Conservation (phyloP, 169 alveolate genomes). For the Plasmodium gaboni region DNA sequence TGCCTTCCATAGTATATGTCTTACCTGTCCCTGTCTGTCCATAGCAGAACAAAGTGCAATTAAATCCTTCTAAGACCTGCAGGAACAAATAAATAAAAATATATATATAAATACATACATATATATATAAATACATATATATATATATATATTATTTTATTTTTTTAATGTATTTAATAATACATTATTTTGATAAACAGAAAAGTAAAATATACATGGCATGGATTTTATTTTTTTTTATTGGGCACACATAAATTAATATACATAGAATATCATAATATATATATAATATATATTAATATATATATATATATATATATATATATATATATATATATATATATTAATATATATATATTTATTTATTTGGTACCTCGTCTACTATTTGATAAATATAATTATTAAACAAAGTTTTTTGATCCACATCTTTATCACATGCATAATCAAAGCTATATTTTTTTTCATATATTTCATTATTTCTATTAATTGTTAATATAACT, state of each 20-base stretch:
- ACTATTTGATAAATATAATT: constrained; percentile 89
- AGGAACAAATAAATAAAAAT: not conserved
- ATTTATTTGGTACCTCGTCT: constrained; percentile 82
- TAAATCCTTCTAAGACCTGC: constrained; percentile 74
- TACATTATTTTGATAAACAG: too few species aligned
- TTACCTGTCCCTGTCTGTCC: constrained; percentile 71
- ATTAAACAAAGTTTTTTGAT: constrained; percentile 78
- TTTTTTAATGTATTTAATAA: too few species aligned
- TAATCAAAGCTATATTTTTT: constrained; percentile 73
- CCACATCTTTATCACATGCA: constrained; percentile 72
- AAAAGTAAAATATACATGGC: too few species aligned
- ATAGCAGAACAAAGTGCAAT: constrained; percentile 62
- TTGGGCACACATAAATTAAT: too few species aligned
- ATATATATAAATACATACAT: not conserved
- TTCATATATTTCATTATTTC: constrained; percentile 76
- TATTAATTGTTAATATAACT: constrained; percentile 77
- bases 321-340: too few species aligned
- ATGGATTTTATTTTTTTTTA: too few species aligned
- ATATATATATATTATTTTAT: too few species aligned
- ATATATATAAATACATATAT: too few species aligned
- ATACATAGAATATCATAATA: too few species aligned
- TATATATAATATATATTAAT: too few species aligned
- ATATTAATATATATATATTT: too few species aligned
- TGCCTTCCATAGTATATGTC: constrained; percentile 69
- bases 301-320: too few species aligned